phyloP scores from a whole-genome alignment of 768 basidiomycete species.

The Rubroboletus pulcherrimus region DNA sequence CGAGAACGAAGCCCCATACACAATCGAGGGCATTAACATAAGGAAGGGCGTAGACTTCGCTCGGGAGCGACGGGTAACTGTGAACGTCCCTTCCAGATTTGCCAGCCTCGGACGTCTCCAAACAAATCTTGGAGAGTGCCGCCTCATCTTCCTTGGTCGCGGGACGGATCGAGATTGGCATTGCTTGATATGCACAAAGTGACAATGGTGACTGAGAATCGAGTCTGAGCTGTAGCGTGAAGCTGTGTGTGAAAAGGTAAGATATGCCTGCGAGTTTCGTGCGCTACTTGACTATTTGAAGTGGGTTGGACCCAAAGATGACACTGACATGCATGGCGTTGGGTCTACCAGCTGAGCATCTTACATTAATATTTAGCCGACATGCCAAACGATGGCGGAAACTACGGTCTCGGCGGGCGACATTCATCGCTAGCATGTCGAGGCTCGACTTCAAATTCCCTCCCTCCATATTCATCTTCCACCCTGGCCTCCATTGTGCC shows the following conservation, averaged over 20 bases:
- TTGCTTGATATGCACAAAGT: slow-evolving; percentile 6
- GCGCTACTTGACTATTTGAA: not conserved
- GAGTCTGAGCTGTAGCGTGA: not conserved
- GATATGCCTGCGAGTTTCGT: not conserved
- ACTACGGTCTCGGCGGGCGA: not conserved
- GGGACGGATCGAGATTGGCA: slow-evolving; percentile 50
- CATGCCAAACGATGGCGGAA: not conserved
- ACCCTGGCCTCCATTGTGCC: slow-evolving; percentile 18
- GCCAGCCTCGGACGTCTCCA: slow-evolving; percentile 71
- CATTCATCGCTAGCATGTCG: not conserved
- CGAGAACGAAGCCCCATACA: slow-evolving; percentile 74
- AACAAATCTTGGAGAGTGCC: slow-evolving; percentile 66
- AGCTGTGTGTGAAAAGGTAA: not conserved
- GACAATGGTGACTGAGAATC: not conserved
- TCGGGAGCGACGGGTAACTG: slow-evolving; percentile 60
- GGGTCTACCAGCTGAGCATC: slow-evolving; percentile 9
- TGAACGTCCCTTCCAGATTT: slow-evolving; percentile 60
- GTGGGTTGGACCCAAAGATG: not conserved
- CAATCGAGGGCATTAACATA: slow-evolving; percentile 60
- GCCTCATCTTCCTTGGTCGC: slow-evolving; percentile 51
- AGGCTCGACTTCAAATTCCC: not conserved
- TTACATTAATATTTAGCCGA: slow-evolving; percentile 19
- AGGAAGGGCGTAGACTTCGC: slow-evolving; percentile 71
- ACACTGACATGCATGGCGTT: not conserved
- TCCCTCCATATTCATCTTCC: slow-evolving; percentile 17